A percentile compares a stretch with the other conserved stretches of the same genome.
phyloP scores from a whole-genome alignment of 768 basidiomycete species.

The Suillus spraguei region DNA sequence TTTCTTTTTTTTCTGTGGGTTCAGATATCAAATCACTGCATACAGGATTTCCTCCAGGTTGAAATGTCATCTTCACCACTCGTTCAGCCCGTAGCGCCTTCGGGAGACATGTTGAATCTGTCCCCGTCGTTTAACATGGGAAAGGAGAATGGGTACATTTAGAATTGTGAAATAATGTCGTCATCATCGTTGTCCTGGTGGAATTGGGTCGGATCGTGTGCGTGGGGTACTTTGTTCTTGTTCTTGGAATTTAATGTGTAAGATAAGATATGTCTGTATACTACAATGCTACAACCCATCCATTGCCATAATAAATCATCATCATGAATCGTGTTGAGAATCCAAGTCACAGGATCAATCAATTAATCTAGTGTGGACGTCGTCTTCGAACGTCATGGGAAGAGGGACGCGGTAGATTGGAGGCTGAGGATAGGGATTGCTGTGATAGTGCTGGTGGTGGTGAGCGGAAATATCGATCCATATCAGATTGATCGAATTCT shows the following conservation, averaged over 20 bases:
- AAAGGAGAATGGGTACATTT: constrained; percentile 13
- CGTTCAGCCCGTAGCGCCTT: constrained; percentile 22
- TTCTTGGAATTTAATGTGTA: not conserved
- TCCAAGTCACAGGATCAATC: not conserved
- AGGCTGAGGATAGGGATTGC: not conserved
- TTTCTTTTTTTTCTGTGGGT: constrained; percentile 12
- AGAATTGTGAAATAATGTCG: not conserved
- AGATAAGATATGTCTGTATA: constrained; percentile 4
- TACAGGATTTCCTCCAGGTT: constrained; percentile 15
- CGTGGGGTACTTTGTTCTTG: not conserved
- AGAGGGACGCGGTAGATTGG: not conserved
- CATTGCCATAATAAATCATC: constrained; percentile 1
- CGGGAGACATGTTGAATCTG: constrained; percentile 31
- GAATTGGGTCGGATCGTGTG: not conserved
- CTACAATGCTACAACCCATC: constrained; percentile 6
- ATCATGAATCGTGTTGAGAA: not conserved
- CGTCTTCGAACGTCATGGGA: constrained; percentile 27
- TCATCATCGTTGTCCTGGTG: not conserved
- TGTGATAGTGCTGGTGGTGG: not conserved
- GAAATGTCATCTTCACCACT: constrained; percentile 32
- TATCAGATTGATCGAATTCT: constrained; percentile 70
- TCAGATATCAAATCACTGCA: constrained; percentile 5
- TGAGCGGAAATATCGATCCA: constrained; percentile 71
- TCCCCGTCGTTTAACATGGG: constrained; percentile 33
- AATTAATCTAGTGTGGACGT: constrained; percentile 18